A percentile compares a stretch with the other conserved stretches of the same genome.
Evolutionary conservation across 768 basidiomycete genomes (phyloP).

Genomic region (Rhodotorula babjevae): DNA sequence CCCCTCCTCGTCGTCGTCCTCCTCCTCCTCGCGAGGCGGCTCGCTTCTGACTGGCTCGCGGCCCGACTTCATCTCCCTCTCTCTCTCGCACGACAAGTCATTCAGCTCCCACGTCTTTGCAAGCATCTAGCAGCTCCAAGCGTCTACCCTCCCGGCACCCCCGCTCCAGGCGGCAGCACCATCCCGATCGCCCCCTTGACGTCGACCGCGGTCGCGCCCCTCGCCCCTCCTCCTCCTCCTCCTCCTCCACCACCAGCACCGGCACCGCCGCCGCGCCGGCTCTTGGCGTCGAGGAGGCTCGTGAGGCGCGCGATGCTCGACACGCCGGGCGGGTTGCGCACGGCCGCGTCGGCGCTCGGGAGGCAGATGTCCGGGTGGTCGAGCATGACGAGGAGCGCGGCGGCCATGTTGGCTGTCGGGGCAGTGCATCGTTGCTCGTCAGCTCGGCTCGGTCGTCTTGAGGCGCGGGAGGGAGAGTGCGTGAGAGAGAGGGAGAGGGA

Average conservation of each 20-base stretch:
- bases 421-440: too few relatives aligned
- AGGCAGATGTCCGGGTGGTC: conserved; percentile 4
- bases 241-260: neutral
- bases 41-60: too few relatives aligned
- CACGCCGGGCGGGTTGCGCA: neutral
- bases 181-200: too few relatives aligned
- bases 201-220: too few relatives aligned
- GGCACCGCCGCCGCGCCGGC: neutral
- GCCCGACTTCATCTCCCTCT: too few relatives aligned
- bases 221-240: too few relatives aligned
- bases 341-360: neutral
- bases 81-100: too few relatives aligned
- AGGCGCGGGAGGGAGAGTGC: neutral
- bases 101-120: too few relatives aligned
- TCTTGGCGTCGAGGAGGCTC: neutral
- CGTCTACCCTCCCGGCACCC: too few relatives aligned
- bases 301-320: neutral
- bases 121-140: too few relatives aligned
- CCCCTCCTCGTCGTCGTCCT: neutral
- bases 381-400: conserved; percentile 1
- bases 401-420: neutral
- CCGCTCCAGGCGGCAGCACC: too few relatives aligned
- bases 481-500: neutral
- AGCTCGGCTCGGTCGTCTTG: too few relatives aligned
- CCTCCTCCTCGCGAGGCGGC: neutral